Conservation (phyloP, 1,139 yeast species). For the Zygosaccharomyces pseudobailii region DNA sequence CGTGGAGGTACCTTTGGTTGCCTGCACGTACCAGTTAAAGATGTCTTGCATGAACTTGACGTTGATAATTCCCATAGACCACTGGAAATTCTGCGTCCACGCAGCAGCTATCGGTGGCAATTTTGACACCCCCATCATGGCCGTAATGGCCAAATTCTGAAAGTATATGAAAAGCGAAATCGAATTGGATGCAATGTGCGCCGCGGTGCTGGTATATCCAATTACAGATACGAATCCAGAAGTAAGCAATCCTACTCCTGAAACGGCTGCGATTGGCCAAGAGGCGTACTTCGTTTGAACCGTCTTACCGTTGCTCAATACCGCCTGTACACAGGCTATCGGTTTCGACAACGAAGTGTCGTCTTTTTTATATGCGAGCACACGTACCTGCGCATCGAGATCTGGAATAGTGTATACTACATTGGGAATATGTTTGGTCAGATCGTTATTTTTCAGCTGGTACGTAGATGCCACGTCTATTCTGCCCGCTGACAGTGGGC, state of each 20-base stretch:
- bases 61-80: slow-evolving; percentile 90
- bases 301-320: slow-evolving; percentile 81
- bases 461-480: slow-evolving; percentile 62
- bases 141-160: slow-evolving; percentile 86
- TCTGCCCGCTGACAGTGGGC: slow-evolving; percentile 88
- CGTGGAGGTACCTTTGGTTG: slow-evolving; percentile 91
- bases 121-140: slow-evolving; percentile 92
- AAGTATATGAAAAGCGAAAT: slow-evolving; percentile 89
- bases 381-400: slow-evolving; percentile 85
- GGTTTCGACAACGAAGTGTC: slow-evolving; percentile 40
- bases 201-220: slow-evolving; percentile 91
- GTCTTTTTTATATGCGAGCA: slow-evolving; percentile 51
- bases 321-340: slow-evolving; percentile 91
- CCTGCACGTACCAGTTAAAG: slow-evolving; percentile 89
- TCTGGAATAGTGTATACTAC: slow-evolving; percentile 90
- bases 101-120: slow-evolving; percentile 98
- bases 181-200: slow-evolving; percentile 94
- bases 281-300: slow-evolving; percentile 93
- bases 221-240: slow-evolving; percentile 83
- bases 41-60: slow-evolving; percentile 79
- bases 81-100: slow-evolving; percentile 95
- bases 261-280: slow-evolving; percentile 94
- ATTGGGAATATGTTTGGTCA: slow-evolving; percentile 60
- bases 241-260: slow-evolving; percentile 81
- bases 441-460: slow-evolving; percentile 38